Base-by-base conservation (phyloP, 2,329 filamentous ascomycete species). In the Aspergillus flavus region DNA sequence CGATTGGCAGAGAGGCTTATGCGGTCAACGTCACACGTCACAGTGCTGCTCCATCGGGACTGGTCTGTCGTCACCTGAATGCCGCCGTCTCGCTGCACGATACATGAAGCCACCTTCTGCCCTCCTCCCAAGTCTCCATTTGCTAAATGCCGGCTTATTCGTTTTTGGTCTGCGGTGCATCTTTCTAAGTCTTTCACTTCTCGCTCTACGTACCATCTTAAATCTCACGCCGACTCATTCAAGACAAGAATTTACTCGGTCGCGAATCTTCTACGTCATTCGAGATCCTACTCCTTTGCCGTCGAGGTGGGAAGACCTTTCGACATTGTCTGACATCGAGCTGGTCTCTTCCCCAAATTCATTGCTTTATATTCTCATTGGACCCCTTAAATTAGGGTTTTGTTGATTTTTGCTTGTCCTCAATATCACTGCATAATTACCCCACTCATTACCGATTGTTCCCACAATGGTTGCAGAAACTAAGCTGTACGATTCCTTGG, bases 401-500 rank as follows among this genome's bases (percentile, higher is more conserved):
- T n/a, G 43, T 58, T 46, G 34, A 34, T 30, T 41, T 45, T 58
- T 36, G 36, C 39, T 56, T 61, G 32, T 52, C 46, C 43, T 39
- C 32, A 55, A 55, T 54, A 14, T 52, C 55, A 12, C 45, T 32
- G 28, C 52, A 55, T 55, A 39, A 36, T 28, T 55, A 55, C 52
- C 52, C 52, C 52, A 55, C 52, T 55, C 34, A 36, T 39, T 55
- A n/a, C n/a, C 52, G 32, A 34, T 34, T 52, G n/a, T 34, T 48
- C 57, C 39, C 79, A 87, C 71, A 70, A 97, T 98, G 94, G 93
- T 96, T 71, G 91, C 92, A 73, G 94, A 98, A 84, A 95, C 91
- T 59, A 97, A 96, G 81, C 89, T 98, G 67, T 99, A 99, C 84
- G 93, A 98, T 79, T 86, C 88, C 67, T 85, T 99, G 73, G 84